These are phyloP conservation scores for Sclerotiophoma versabilis DNA, from an alignment of 2,329 filamentous ascomycete genomes.

Conservation along the genomic window DNA sequence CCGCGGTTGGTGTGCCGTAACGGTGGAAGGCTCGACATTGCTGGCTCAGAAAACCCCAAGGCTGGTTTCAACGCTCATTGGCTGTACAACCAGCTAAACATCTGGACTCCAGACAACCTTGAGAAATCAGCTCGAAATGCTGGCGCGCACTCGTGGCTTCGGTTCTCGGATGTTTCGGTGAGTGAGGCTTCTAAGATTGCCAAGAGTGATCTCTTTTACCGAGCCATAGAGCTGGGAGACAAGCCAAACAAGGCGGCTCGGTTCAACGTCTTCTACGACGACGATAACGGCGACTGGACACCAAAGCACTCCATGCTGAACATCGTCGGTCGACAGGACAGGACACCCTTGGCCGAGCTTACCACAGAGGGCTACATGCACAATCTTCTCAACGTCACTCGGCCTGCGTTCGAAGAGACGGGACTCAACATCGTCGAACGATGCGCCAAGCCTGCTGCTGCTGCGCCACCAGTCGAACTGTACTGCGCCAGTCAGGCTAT, in stretches of 20 bases:
- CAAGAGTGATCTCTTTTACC: constrained; percentile 74
- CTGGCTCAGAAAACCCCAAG: constrained; percentile 73
- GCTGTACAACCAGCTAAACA: constrained; percentile 82
- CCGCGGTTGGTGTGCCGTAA: constrained; percentile 85
- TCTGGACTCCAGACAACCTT: constrained; percentile 85
- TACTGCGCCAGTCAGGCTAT: constrained; percentile 73
- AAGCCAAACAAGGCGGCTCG: constrained; percentile 66
- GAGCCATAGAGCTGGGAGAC: constrained; percentile 67
- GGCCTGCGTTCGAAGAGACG: constrained; percentile 68
- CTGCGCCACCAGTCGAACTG: constrained; percentile 86
- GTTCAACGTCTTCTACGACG: constrained; percentile 72
- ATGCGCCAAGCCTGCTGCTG: constrained; percentile 77
- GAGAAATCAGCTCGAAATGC: constrained; percentile 66
- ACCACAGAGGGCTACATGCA: constrained; percentile 75
- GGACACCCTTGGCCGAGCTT: constrained; percentile 71
- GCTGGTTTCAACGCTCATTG: constrained; percentile 84
- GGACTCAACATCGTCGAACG: constrained; percentile 82
- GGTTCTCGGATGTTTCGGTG: constrained; percentile 80
- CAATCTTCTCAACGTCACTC: constrained; percentile 80
- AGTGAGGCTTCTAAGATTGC: constrained; percentile 75
- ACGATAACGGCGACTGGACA: constrained; percentile 69
- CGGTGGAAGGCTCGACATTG: constrained; percentile 75
- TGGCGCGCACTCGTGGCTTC: constrained; percentile 84
- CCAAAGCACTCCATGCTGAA: constrained; percentile 83
- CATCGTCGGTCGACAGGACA: constrained; percentile 74